A percentile compares a stretch with the other conserved stretches of the same genome.
Evolutionary conservation across 2,329 filamentous ascomycete species (phyloP).

Genomic region (Fusarium metavorans): DNA sequence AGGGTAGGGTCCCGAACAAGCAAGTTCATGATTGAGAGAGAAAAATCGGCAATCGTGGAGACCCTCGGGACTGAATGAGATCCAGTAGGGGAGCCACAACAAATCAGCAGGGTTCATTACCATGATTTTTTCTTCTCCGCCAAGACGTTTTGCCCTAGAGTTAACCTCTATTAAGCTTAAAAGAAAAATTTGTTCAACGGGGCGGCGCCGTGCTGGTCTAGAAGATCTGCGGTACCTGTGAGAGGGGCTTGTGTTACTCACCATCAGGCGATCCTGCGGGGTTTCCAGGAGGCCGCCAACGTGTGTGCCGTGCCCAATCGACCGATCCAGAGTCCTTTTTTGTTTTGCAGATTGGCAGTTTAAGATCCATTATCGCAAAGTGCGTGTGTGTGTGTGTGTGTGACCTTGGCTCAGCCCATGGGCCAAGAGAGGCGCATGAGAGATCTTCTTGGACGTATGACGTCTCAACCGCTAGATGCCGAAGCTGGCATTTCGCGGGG

Average conservation of each 20-base stretch:
- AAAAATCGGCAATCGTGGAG: not conserved
- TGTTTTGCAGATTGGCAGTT: no score
- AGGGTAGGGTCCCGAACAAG: not conserved
- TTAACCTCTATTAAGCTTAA: not conserved
- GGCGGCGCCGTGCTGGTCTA: not conserved
- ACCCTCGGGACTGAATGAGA: not conserved
- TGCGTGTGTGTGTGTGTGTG: not conserved
- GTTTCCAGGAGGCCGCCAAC: constrained; percentile 11
- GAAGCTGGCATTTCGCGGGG: not conserved
- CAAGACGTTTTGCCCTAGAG: not conserved
- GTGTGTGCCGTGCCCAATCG: not conserved
- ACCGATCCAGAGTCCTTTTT: not conserved
- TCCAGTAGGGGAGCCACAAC: not conserved
- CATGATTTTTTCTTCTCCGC: not conserved
- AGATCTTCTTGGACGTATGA: constrained; percentile 2
- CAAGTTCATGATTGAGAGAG: not conserved
- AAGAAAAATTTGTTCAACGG: not conserved
- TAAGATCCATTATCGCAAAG: no score
- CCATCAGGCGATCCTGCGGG: constrained; percentile 12
- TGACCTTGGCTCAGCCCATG: constrained; percentile 5
- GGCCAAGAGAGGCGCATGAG: constrained; percentile 1
- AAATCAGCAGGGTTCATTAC: not conserved
- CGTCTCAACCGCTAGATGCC: not conserved
- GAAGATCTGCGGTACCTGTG: not conserved
- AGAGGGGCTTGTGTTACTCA: constrained; percentile 1